Percentiles rank a stretch among this genome's conserved stretches.
phyloP scores from a whole-genome alignment of 2,329 filamentous ascomycete genomes.

The Exophiala alcalophila region DNA sequence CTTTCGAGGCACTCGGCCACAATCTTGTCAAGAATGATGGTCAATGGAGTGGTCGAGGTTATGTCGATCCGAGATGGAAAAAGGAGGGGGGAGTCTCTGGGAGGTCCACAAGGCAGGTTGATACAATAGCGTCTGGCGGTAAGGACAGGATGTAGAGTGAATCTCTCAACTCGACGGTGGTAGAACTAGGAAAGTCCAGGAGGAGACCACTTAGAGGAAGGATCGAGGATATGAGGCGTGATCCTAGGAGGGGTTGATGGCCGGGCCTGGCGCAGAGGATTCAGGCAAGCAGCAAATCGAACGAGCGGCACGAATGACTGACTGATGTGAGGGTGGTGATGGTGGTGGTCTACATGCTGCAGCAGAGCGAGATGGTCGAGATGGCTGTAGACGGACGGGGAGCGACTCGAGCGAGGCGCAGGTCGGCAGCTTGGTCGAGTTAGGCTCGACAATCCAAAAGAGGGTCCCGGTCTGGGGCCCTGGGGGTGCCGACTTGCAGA shows the following conservation, averaged over 20 bases:
- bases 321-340: constrained; percentile 1
- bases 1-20: neutral
- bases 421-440: too few relatives aligned
- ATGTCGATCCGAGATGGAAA: too few relatives aligned
- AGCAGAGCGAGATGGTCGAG: constrained; percentile 7
- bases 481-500: too few relatives aligned
- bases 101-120: too few relatives aligned
- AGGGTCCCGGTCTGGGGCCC: too few relatives aligned
- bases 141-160: constrained; percentile 26
- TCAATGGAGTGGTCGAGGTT: too few relatives aligned
- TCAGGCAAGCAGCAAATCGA: constrained; percentile 24
- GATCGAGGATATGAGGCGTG: constrained; percentile 18
- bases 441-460: too few relatives aligned
- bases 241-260: constrained; percentile 13
- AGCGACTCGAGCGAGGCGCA: too few relatives aligned
- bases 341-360: constrained; percentile 16
- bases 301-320: constrained; percentile 7
- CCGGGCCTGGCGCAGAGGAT: constrained; percentile 9
- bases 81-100: too few relatives aligned
- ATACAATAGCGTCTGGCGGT: constrained; percentile 17
- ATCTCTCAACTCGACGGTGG: constrained; percentile 14
- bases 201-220: constrained; percentile 20
- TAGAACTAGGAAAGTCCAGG: constrained; percentile 12
- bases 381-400: neutral
- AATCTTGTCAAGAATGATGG: too few relatives aligned